Evolutionary conservation across 1,284 basidiomycete species (phyloP).

Genomic region (Cryptococcus sp.): DNA sequence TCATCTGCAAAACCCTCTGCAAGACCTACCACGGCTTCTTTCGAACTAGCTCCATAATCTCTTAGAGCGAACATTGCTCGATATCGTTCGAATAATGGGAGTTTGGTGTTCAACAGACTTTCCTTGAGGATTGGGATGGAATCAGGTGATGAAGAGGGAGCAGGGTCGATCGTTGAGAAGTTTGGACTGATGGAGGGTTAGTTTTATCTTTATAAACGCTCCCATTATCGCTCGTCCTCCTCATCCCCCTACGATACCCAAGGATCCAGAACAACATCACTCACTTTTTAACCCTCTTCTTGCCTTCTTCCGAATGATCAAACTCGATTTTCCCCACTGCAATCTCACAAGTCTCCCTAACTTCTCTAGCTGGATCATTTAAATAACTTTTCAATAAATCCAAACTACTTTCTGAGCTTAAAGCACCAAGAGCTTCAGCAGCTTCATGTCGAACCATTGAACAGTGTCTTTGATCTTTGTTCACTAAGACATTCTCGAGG

Average conservation of each 20-base stretch:
- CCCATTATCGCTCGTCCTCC: no score
- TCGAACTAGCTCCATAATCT: slow-evolving; percentile 66
- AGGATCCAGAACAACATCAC: slow-evolving; percentile 9
- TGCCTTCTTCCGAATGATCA: slow-evolving; percentile 61
- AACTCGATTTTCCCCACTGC: slow-evolving; percentile 92
- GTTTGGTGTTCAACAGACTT: slow-evolving; percentile 62
- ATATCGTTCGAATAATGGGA: slow-evolving; percentile 88
- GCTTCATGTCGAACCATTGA: slow-evolving; percentile 99
- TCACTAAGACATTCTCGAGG: slow-evolving; percentile 72
- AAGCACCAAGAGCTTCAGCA: slow-evolving; percentile 96
- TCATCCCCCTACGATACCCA: no score
- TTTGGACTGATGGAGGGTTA: slow-evolving; percentile 53
- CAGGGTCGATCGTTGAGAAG: slow-evolving; percentile 87
- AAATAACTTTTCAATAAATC: slow-evolving; percentile 70
- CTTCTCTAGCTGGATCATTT: slow-evolving; percentile 67
- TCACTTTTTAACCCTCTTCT: slow-evolving; percentile 39
- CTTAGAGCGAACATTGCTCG: slow-evolving; percentile 97
- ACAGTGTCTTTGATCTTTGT: slow-evolving; percentile 49
- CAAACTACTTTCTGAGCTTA: slow-evolving; percentile 68
- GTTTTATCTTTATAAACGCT: neutral
- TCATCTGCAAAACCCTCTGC: slow-evolving; percentile 82
- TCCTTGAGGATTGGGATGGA: slow-evolving; percentile 55
- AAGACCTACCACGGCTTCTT: slow-evolving; percentile 77
- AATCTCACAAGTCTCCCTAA: slow-evolving; percentile 96
- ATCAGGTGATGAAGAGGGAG: slow-evolving; percentile 55